A percentile compares a stretch with the other conserved stretches of the same genome.
Conservation (phyloP, 768 basidiomycete genomes). For the Auricularia sp. region DNA sequence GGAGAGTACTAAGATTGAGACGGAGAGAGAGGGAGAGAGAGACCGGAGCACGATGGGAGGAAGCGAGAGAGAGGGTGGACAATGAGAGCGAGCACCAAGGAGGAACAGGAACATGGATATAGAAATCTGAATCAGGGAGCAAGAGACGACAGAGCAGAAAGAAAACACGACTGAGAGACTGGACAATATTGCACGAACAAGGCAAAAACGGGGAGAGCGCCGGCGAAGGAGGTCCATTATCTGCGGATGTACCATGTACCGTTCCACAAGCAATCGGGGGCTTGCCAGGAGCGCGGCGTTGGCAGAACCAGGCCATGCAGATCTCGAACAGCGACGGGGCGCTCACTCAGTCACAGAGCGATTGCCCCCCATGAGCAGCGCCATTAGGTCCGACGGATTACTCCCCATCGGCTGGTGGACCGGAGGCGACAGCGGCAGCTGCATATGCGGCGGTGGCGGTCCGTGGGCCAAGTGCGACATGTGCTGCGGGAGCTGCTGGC, state of each 20-base stretch:
- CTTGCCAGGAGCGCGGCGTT: background rate
- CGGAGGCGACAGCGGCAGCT: slow-evolving; percentile 33
- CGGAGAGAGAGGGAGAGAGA: background rate
- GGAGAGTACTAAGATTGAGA: background rate
- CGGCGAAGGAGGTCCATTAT: slow-evolving; percentile 2
- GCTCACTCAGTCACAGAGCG: background rate
- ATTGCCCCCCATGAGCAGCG: slow-evolving; percentile 64
- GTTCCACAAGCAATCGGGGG: background rate
- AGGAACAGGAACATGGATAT: background rate
- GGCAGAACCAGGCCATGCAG: background rate
- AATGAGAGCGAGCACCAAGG: slow-evolving; percentile 3
- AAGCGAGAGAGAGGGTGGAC: background rate
- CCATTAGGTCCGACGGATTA: slow-evolving; percentile 51
- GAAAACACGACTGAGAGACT: background rate
- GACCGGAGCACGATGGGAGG: background rate
- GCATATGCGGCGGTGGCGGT: slow-evolving; percentile 46
- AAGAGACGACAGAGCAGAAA: slow-evolving; percentile 1
- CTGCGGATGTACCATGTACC: background rate
- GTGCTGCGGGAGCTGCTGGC: slow-evolving; percentile 43
- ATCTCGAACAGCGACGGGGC: background rate
- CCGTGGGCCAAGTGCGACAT: slow-evolving; percentile 48
- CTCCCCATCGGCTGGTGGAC: slow-evolving; percentile 3
- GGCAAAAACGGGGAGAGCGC: slow-evolving; percentile 1
- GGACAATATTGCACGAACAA: background rate
- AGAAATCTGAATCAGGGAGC: slow-evolving; percentile 3